Percentiles rank a stretch among this genome's conserved stretches.
Conservation (phyloP, 768 basidiomycete species). For the Naganishia vishniacii region DNA sequence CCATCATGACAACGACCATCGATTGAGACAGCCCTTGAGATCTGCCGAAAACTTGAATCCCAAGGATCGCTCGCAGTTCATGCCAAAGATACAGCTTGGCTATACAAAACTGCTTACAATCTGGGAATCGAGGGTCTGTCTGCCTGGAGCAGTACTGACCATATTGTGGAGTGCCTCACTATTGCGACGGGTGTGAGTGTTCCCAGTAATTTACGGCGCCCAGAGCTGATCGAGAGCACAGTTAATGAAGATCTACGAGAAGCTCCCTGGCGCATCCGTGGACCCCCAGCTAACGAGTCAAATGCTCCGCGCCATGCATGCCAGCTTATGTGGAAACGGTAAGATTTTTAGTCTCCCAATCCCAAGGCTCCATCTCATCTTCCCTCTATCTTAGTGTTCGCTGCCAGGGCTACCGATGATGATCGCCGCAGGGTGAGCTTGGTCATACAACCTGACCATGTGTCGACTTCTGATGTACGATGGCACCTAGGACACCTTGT, state of each 20-base stretch:
- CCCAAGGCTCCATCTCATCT: neutral
- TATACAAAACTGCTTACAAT: conserved; percentile 25
- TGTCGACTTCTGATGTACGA: neutral
- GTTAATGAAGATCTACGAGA: conserved; percentile 21
- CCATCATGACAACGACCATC: too few species aligned
- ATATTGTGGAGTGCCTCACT: conserved; percentile 1
- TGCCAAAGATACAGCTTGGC: conserved; percentile 22
- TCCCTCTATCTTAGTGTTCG: neutral
- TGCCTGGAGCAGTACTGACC: neutral
- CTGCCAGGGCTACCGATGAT: neutral
- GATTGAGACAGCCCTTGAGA: neutral
- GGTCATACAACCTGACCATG: neutral
- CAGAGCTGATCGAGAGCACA: neutral
- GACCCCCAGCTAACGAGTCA: conserved; percentile 13
- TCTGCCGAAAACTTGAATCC: conserved; percentile 1
- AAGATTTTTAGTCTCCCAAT: neutral
- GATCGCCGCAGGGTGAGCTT: neutral
- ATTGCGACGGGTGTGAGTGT: neutral
- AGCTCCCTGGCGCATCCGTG: neutral
- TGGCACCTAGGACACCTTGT: neutral
- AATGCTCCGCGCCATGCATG: neutral
- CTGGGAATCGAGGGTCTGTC: conserved; percentile 10
- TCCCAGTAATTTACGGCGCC: neutral
- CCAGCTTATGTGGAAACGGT: conserved; percentile 1
- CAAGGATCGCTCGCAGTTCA: neutral